These are phyloP conservation scores for Colletotrichum musicola DNA, from an alignment of 2,329 filamentous ascomycete species.

Conservation along the genomic window DNA sequence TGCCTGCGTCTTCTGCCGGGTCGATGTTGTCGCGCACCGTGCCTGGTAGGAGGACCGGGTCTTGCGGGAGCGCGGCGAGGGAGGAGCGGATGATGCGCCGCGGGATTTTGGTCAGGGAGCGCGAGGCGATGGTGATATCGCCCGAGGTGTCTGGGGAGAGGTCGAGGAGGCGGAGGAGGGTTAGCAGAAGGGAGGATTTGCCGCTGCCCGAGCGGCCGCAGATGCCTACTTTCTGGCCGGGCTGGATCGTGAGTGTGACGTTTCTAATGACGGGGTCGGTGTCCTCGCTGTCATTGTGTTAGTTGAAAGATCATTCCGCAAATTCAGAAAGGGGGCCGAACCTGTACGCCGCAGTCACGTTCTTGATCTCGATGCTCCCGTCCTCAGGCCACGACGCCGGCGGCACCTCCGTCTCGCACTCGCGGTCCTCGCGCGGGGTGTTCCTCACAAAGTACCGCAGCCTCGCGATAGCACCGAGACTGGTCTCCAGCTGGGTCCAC, in stretches of 20 bases:
- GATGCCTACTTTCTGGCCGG: slow-evolving; percentile 62
- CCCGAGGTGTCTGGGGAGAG: slow-evolving; percentile 39
- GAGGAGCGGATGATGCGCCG: slow-evolving; percentile 57
- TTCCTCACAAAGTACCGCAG: slow-evolving; percentile 45
- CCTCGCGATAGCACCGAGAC: slow-evolving; percentile 50
- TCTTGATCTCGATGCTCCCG: slow-evolving; percentile 45
- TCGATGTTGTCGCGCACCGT: slow-evolving; percentile 62
- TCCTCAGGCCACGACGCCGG: slow-evolving; percentile 45
- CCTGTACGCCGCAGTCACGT: slow-evolving; percentile 46
- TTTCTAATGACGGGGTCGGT: slow-evolving; percentile 35
- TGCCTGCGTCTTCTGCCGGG: slow-evolving; percentile 42
- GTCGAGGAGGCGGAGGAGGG: slow-evolving; percentile 63
- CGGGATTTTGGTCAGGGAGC: slow-evolving; percentile 55
- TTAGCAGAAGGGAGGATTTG: slow-evolving; percentile 62
- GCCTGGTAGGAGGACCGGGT: slow-evolving; percentile 60
- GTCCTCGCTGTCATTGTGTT: slow-evolving; percentile 38
- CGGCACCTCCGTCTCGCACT: slow-evolving; percentile 9
- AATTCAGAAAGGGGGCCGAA: slow-evolving; percentile 30
- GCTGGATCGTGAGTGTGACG: slow-evolving; percentile 41
- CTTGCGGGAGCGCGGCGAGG: slow-evolving; percentile 62
- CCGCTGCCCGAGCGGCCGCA: slow-evolving; percentile 67
- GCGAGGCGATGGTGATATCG: slow-evolving; percentile 57
- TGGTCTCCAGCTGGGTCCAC: slow-evolving; percentile 54
- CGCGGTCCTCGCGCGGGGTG: slow-evolving; percentile 46
- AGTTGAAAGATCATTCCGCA: slow-evolving; percentile 19